Percentiles rank a stretch among this genome's conserved stretches.
Conservation (phyloP, 2,329 filamentous ascomycete species). For the Trichoderma sp. region DNA sequence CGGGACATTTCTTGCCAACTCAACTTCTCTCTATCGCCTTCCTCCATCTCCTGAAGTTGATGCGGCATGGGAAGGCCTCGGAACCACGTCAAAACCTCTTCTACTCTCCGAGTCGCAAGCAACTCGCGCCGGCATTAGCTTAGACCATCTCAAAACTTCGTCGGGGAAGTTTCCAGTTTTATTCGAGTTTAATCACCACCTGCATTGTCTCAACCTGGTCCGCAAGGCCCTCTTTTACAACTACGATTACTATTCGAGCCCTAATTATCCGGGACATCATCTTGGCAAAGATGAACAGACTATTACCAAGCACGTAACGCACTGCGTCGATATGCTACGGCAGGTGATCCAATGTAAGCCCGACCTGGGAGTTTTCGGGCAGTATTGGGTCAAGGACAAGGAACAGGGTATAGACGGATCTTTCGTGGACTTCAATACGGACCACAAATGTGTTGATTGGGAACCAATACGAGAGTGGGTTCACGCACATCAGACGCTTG, state of each 20-base stretch:
- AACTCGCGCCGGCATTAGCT: conserved; percentile 1
- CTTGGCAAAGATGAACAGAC: conserved; percentile 14
- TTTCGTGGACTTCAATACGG: conserved; percentile 23
- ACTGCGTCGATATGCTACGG: conserved; percentile 23
- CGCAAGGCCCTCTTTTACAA: conserved; percentile 22
- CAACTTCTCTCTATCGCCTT: conserved; percentile 11
- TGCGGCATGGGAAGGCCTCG: conserved; percentile 25
- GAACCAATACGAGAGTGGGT: conserved; percentile 24
- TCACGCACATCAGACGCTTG: conserved; percentile 10
- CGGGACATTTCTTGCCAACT: conserved; percentile 20
- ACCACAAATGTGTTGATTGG: conserved; percentile 24
- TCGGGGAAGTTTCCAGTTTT: conserved; percentile 14
- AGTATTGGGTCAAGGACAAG: conserved; percentile 23
- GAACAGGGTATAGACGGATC: conserved; percentile 19
- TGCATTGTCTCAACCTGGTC: conserved; percentile 25
- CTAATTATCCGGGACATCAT: conserved; percentile 2
- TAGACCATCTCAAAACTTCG: conserved; percentile 10
- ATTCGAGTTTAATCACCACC: conserved; percentile 24
- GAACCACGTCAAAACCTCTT: conserved; percentile 16
- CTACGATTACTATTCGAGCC: conserved; percentile 16
- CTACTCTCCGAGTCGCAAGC: conserved; percentile 8
- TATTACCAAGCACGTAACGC: conserved; percentile 13
- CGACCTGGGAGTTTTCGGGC: conserved; percentile 17
- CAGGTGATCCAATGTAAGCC: conserved; percentile 22
- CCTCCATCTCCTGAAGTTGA: conserved; percentile 10